phyloP scores from a whole-genome alignment of 1,284 basidiomycete genomes.

The Inonotus obliquus region DNA sequence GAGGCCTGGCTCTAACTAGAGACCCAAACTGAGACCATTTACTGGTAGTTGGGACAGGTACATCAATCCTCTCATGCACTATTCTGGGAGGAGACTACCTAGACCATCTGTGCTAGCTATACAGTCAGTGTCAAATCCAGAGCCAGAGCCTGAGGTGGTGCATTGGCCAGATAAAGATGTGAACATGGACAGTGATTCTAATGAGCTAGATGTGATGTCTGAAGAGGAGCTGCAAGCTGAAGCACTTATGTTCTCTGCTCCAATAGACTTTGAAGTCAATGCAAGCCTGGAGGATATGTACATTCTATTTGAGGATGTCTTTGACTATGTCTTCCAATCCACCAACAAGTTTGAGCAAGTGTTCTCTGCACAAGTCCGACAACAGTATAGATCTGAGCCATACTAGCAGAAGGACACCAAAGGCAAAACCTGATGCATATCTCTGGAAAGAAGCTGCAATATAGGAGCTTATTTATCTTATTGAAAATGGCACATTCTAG shows the following conservation, averaged over 20 bases:
- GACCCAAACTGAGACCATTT: no score
- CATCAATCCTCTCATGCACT: no score
- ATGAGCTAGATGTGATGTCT: neutral
- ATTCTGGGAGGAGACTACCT: no score
- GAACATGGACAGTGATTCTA: neutral
- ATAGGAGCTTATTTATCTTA: neutral
- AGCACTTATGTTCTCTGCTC: neutral
- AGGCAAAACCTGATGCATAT: neutral
- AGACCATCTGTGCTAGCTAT: no score
- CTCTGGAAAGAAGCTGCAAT: neutral
- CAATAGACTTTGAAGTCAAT: neutral
- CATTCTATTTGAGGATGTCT: neutral
- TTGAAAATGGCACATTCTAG: neutral
- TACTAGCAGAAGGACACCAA: neutral
- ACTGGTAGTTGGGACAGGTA: no score
- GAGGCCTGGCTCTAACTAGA: no score
- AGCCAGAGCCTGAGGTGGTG: neutral
- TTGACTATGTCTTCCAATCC: neutral
- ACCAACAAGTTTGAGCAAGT: neutral
- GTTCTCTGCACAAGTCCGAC: neutral
- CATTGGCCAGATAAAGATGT: neutral
- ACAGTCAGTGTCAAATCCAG: neutral
- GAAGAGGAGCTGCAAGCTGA: neutral
- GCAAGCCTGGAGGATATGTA: neutral
- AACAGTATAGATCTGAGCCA: neutral